Evolutionary conservation across 257 asterid species (phyloP).

Genomic region (Jacaranda mimosifolia): DNA sequence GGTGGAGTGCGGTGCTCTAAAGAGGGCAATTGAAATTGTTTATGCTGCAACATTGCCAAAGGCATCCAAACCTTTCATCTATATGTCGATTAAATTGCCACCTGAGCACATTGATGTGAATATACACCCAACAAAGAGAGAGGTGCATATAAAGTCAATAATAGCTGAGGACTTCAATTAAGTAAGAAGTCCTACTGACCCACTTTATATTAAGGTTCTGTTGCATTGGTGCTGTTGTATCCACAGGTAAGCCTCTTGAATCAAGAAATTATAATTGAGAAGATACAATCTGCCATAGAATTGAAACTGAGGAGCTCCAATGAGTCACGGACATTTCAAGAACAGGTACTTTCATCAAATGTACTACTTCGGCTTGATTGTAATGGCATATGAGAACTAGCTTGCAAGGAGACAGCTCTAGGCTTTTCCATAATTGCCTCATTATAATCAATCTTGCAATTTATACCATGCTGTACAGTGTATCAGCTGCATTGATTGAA

Average conservation of each 20-base stretch:
- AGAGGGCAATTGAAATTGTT: constrained; percentile 96
- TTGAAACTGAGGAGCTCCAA: constrained; percentile 84
- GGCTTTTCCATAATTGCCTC: neutral
- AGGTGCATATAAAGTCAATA: constrained; percentile 55
- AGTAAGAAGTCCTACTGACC: constrained; percentile 13
- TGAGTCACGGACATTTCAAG: constrained; percentile 84
- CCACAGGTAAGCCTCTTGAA: constrained; percentile 91
- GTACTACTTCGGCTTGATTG: constrained; percentile 26
- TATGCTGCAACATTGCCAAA: constrained; percentile 96
- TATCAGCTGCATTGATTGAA: neutral
- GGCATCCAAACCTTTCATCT: constrained; percentile 94
- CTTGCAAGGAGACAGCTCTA: neutral
- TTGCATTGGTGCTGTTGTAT: constrained; percentile 34
- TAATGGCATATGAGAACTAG: neutral
- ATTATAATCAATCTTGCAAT: neutral
- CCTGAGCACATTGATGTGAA: constrained; percentile 95
- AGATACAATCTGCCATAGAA: constrained; percentile 83
- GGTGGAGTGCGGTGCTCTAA: constrained; percentile 87
- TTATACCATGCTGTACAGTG: neutral
- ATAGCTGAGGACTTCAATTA: constrained; percentile 21
- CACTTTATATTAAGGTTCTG: constrained; percentile 9
- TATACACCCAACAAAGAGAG: constrained; percentile 97
- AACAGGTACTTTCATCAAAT: constrained; percentile 70
- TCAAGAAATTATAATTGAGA: constrained; percentile 87
- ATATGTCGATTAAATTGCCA: constrained; percentile 88